Base-by-base conservation (phyloP, 805 yeast genomes). In the Yamadazyma scolyti region DNA sequence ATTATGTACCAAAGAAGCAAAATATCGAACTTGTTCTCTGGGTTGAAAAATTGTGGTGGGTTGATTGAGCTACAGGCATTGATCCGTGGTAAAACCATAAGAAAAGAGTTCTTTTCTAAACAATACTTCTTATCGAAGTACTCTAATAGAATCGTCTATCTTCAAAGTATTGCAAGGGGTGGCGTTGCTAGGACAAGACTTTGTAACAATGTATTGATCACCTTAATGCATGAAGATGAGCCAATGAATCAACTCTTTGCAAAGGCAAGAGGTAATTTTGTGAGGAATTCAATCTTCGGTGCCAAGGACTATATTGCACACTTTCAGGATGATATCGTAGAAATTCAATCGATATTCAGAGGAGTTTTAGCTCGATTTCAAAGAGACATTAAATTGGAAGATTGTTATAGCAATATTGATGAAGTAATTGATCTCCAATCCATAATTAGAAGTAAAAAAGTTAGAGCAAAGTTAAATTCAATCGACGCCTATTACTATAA, bases 281-380 rank as follows among this genome's bases (percentile, higher is more conserved):
- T 61, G 0, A 54, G 79, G 40, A 45, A 37, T 1, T 43, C 48
- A 7, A 33, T 68, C 4, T 27, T 12, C 0, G 12, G 23, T 7
- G 45, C 43, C 20, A 51, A 53, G 23, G 25, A 31, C 2, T 40
- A 33, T 2, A 31, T 58, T 16, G 20, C 31, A 9, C 23, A 37
- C 9, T 31, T 37, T 16, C 57, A 47, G 18, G 23, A 25, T 2
- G 46, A 61, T 2, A 46, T 77, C 2, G 47, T 67, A 2, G 48
- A 52, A 2, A 39, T 83, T 3, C 93, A 85, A 53, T 68, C 84
- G 1, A 43, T 58, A 5, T 60, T 79, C 33, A 68, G 88, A 42
- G 94, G 90, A 16, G 73, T 79, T 5, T 58, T 79, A 16, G 55
- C 69, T 1, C 62, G 94, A 38, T 79, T 77, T 46, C 57, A 68